Percentiles rank a stretch among this genome's conserved stretches.
phyloP scores from a whole-genome alignment of 2,329 filamentous ascomycete genomes.

The Nothophaeocryptopus gaeumannii region DNA sequence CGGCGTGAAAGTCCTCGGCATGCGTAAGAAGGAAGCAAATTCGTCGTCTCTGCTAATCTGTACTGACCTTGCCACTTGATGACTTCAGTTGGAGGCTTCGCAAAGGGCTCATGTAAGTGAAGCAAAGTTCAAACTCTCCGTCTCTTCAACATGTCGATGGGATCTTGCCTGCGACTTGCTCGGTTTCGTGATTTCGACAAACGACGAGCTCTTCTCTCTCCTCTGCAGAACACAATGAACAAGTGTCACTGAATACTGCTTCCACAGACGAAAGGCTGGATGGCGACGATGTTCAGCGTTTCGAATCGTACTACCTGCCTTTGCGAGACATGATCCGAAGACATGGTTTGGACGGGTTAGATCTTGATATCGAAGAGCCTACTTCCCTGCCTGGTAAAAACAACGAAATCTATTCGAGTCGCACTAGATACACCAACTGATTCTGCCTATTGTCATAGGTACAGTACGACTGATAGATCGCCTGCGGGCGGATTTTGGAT shows the following conservation, averaged over 20 bases:
- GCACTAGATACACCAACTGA: too few relatives aligned
- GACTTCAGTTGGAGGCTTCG: constrained; percentile 67
- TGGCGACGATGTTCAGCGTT: constrained; percentile 59
- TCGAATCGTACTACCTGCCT: constrained; percentile 71
- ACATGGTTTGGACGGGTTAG: constrained; percentile 65
- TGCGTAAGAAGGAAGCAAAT: constrained; percentile 45
- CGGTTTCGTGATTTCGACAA: too few relatives aligned
- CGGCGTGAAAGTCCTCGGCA: constrained; percentile 77
- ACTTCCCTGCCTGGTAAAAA: constrained; percentile 60
- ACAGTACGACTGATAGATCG: constrained; percentile 53
- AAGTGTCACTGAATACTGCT: constrained; percentile 24
- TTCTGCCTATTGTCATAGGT: too few relatives aligned
- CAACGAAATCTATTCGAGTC: too few relatives aligned
- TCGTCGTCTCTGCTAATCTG: too few relatives aligned
- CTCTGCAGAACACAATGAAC: too few relatives aligned
- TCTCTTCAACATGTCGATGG: too few relatives aligned
- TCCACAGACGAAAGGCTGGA: constrained; percentile 46
- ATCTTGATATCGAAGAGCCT: constrained; percentile 76
- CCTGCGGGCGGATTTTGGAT: constrained; percentile 62
- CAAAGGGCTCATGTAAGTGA: constrained; percentile 61
- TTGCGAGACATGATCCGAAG: constrained; percentile 63
- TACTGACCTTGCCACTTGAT: too few relatives aligned
- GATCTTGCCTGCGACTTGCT: too few relatives aligned
- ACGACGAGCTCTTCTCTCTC: too few relatives aligned
- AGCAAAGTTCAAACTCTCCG: too few relatives aligned